Conservation (phyloP, 495 filamentous ascomycete genomes). For the Glonium stellatum region DNA sequence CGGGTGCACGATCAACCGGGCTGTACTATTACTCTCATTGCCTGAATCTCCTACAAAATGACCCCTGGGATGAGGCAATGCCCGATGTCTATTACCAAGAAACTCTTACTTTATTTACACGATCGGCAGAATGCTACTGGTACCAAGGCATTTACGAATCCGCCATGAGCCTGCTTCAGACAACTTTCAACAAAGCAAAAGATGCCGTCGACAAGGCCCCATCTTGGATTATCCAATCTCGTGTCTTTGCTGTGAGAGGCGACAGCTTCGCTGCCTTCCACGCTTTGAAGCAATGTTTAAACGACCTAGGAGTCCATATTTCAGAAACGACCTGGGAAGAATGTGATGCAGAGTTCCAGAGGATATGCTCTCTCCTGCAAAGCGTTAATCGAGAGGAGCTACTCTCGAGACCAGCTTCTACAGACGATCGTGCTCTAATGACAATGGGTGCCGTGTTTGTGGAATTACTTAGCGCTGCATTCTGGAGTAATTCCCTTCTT, state of each 20-base stretch:
- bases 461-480: slow-evolving; percentile 72
- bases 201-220: slow-evolving; percentile 67
- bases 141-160: slow-evolving; percentile 61
- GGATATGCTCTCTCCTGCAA: slow-evolving; percentile 52
- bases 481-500: slow-evolving; percentile 67
- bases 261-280: slow-evolving; percentile 62
- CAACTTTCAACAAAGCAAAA: slow-evolving; percentile 58
- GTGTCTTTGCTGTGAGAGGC: slow-evolving; percentile 65
- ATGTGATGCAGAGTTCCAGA: slow-evolving; percentile 65
- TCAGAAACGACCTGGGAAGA: slow-evolving; percentile 61
- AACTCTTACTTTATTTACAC: slow-evolving; percentile 64
- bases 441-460: slow-evolving; percentile 67
- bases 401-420: slow-evolving; percentile 43
- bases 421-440: slow-evolving; percentile 47
- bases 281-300: slow-evolving; percentile 59
- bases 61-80: slow-evolving; percentile 64
- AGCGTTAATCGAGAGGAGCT: slow-evolving; percentile 51
- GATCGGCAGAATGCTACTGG: slow-evolving; percentile 73
- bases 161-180: slow-evolving; percentile 56
- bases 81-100: slow-evolving; percentile 81
- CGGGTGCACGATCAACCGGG: slow-evolving; percentile 70
- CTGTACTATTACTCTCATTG: slow-evolving; percentile 70
- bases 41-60: slow-evolving; percentile 66
- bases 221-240: slow-evolving; percentile 69
- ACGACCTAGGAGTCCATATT: slow-evolving; percentile 58